These are phyloP conservation scores for Ophiocordyceps australis DNA, from an alignment of 2,329 filamentous ascomycete species.

Conservation along the genomic window DNA sequence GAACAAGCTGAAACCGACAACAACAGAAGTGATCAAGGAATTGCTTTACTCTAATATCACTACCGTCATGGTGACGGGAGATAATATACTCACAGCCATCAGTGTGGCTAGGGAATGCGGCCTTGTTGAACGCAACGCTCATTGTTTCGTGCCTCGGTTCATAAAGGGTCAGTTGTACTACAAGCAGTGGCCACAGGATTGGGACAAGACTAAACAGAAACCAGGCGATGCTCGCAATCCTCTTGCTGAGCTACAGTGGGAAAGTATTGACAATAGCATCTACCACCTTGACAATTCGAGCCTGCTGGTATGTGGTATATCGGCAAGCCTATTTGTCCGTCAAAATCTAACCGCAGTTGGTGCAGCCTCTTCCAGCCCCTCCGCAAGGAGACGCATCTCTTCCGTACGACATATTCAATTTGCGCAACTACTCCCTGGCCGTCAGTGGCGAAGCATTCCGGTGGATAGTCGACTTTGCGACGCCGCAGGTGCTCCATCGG, in stretches of 20 bases:
- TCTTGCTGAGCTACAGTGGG: constrained; percentile 63
- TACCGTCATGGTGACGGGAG: constrained; percentile 90
- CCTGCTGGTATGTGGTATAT: constrained; percentile 34
- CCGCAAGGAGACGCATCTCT: constrained; percentile 62
- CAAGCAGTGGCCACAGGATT: neutral
- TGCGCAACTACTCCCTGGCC: constrained; percentile 75
- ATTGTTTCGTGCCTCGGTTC: constrained; percentile 89
- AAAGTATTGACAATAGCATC: constrained; percentile 77
- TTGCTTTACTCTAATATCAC: constrained; percentile 69
- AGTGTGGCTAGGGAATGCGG: constrained; percentile 85
- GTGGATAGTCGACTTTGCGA: constrained; percentile 86
- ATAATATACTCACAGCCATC: constrained; percentile 93
- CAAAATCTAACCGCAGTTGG: constrained; percentile 2
- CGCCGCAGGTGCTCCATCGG: constrained; percentile 56
- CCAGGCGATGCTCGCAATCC: constrained; percentile 55
- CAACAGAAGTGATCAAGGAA: constrained; percentile 64
- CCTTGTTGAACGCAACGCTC: constrained; percentile 60
- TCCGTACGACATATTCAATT: constrained; percentile 66
- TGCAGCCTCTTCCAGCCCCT: constrained; percentile 51
- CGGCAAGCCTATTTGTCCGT: neutral
- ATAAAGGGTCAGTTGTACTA: constrained; percentile 35
- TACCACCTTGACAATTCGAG: constrained; percentile 66
- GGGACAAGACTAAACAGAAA: constrained; percentile 3
- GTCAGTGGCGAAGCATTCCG: constrained; percentile 89
- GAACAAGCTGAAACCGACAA: constrained; percentile 90